phyloP scores from a whole-genome alignment of 805 yeast genomes.

The Starmerella sirachaensis region DNA sequence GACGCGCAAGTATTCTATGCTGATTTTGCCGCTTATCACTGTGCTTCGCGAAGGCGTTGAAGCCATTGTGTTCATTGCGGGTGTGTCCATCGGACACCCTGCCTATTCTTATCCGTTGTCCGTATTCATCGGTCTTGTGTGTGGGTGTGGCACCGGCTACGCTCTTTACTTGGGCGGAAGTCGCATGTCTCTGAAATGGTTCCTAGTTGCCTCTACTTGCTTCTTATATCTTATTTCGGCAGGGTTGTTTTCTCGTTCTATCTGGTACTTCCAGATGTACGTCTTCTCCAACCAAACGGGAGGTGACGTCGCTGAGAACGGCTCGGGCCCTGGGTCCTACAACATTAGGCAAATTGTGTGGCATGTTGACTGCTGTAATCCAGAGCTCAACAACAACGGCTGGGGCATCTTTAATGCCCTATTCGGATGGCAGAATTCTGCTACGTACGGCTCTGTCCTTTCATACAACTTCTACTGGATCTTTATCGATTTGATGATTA shows the following conservation, averaged over 20 bases:
- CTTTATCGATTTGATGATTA: slow-evolving; percentile 41
- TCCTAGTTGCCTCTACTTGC: slow-evolving; percentile 77
- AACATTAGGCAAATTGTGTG: slow-evolving; percentile 69
- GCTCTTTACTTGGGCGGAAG: slow-evolving; percentile 74
- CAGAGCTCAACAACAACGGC: slow-evolving; percentile 62
- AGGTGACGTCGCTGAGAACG: slow-evolving; percentile 89
- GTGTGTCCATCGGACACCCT: slow-evolving; percentile 64
- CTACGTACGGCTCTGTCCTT: slow-evolving; percentile 83
- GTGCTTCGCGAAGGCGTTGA: slow-evolving; percentile 94
- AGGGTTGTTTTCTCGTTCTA: slow-evolving; percentile 85
- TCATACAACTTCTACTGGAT: slow-evolving; percentile 88
- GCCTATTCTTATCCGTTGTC: slow-evolving; percentile 83
- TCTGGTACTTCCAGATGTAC: slow-evolving; percentile 77
- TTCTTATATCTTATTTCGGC: slow-evolving; percentile 82
- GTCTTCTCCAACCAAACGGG: slow-evolving; percentile 57
- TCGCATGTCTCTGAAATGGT: slow-evolving; percentile 68
- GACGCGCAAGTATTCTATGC: slow-evolving; percentile 72
- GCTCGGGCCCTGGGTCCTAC: slow-evolving; percentile 92
- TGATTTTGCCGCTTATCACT: slow-evolving; percentile 79
- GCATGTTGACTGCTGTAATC: slow-evolving; percentile 97
- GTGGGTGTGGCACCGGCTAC: slow-evolving; percentile 63
- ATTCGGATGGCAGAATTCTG: slow-evolving; percentile 95
- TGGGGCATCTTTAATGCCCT: slow-evolving; percentile 95
- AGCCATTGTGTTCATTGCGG: slow-evolving; percentile 92
- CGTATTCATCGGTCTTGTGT: slow-evolving; percentile 73